phyloP scores from a whole-genome alignment of 106 monocot genomes.

The Platanthera zijinensis region DNA sequence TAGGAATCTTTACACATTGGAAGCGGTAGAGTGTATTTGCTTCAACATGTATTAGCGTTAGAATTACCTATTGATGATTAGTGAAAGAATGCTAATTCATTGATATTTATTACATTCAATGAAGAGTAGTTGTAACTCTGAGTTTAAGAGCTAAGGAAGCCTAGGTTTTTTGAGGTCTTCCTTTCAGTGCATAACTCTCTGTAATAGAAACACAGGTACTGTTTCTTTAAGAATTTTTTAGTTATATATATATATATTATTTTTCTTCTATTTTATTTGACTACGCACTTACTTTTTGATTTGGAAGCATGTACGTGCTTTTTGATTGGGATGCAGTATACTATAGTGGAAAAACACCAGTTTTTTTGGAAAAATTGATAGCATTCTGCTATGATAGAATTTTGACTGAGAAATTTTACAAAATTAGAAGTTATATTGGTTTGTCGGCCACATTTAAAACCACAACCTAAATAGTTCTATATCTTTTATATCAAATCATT shows the following conservation, averaged over 20 bases:
- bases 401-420: too few relatives aligned
- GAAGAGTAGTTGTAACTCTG: not conserved
- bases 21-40: not conserved
- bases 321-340: too few relatives aligned
- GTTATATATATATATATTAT: not conserved
- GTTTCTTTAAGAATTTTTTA: not conserved
- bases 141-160: slow-evolving; percentile 22
- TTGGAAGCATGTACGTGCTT: not conserved
- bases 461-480: too few relatives aligned
- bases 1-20: not conserved
- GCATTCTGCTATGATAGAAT: not conserved
- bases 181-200: slow-evolving; percentile 13
- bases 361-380: too few relatives aligned
- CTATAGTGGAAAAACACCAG: too few relatives aligned
- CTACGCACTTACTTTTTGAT: not conserved
- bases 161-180: slow-evolving; percentile 48
- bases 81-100: slow-evolving; percentile 6
- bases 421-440: too few relatives aligned
- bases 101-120: not conserved
- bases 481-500: too few relatives aligned
- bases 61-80: slow-evolving; percentile 12
- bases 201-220: not conserved
- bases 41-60: slow-evolving; percentile 5
- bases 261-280: too few relatives aligned
- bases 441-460: too few relatives aligned